Evolutionary conservation across 2,329 filamentous ascomycete species (phyloP).

Genomic region (Lecanicillium sp.): DNA sequence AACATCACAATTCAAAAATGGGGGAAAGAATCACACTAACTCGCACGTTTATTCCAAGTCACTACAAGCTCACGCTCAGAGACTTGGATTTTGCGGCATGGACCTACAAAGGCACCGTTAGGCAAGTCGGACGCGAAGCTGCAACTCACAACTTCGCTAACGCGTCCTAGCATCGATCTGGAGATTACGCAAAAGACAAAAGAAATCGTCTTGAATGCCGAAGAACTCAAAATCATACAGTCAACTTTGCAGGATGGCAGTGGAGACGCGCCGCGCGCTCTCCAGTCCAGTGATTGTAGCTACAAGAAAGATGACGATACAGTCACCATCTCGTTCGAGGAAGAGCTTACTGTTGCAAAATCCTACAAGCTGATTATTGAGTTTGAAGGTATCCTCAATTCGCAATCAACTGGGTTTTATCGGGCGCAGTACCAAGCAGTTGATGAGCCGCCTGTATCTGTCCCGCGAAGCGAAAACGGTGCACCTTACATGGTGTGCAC

Average conservation of each 20-base stretch:
- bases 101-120: slow-evolving; percentile 8
- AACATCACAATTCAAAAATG: too few relatives aligned
- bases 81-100: slow-evolving; percentile 6
- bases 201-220: slow-evolving; percentile 1
- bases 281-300: slow-evolving; percentile 59
- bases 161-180: neutral
- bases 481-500: slow-evolving; percentile 78
- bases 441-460: slow-evolving; percentile 62
- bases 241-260: neutral
- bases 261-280: slow-evolving; percentile 26
- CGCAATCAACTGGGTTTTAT: slow-evolving; percentile 98
- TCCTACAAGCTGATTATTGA: slow-evolving; percentile 61
- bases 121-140: neutral
- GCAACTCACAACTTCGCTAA: neutral
- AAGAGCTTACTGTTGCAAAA: slow-evolving; percentile 71
- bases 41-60: neutral
- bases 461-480: slow-evolving; percentile 69
- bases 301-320: slow-evolving; percentile 39
- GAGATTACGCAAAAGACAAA: slow-evolving; percentile 1
- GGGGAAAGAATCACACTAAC: neutral
- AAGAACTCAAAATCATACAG: neutral
- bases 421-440: slow-evolving; percentile 85
- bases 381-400: slow-evolving; percentile 72
- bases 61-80: slow-evolving; percentile 5
- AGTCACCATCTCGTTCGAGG: slow-evolving; percentile 64